phyloP scores from a whole-genome alignment of 2,329 filamentous ascomycete genomes.

The Clonostachys byssicola region DNA sequence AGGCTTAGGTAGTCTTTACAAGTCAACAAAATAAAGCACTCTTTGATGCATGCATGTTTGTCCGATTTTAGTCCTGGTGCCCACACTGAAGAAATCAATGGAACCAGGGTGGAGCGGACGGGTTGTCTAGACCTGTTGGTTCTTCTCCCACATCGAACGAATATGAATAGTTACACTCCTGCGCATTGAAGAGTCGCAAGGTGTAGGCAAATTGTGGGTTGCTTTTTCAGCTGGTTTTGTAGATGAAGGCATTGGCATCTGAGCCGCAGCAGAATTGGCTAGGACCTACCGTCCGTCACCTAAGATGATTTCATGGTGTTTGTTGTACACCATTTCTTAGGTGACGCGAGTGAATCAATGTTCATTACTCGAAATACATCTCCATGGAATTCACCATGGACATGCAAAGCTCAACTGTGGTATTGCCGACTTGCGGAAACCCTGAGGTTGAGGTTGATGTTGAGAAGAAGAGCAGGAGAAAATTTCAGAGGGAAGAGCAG shows the following conservation, averaged over 20 bases:
- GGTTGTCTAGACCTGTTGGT: constrained; percentile 63
- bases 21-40: no score
- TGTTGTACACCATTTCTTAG: background rate
- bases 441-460: background rate
- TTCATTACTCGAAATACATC: no score
- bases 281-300: no score
- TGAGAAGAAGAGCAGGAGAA: constrained; percentile 2
- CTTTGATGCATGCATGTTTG: constrained; percentile 36
- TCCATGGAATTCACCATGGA: background rate
- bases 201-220: constrained; percentile 60
- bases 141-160: constrained; percentile 60
- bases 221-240: constrained; percentile 1
- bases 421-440: no score
- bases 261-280: no score
- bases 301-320: no score
- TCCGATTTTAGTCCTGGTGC: constrained; percentile 60
- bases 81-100: constrained; percentile 46
- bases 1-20: no score
- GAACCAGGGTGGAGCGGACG: constrained; percentile 62
- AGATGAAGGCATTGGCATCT: no score
- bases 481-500: background rate
- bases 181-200: constrained; percentile 51
- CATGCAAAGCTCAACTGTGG: background rate
- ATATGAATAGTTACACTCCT: constrained; percentile 54
- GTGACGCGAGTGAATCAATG: background rate